Evolutionary conservation across 441 rosid genomes (phyloP).

Genomic region (Erodium texanum): DNA sequence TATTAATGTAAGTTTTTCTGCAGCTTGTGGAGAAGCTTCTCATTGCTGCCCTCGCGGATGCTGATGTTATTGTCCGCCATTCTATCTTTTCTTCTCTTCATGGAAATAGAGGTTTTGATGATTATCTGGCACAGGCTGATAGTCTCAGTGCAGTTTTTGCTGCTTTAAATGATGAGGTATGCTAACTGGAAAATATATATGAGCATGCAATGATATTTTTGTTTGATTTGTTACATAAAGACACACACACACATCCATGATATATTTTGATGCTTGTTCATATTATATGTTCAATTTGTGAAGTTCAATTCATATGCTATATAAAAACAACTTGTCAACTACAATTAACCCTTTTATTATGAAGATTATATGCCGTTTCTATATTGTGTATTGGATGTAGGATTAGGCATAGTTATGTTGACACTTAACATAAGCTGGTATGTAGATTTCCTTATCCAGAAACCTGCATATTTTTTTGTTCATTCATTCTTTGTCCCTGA

Average conservation of each 20-base stretch:
- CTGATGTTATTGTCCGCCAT: conserved; percentile 91
- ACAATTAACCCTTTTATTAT: background rate
- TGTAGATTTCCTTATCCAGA: no score
- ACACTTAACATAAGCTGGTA: background rate
- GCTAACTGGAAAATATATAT: background rate
- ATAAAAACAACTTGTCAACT: background rate
- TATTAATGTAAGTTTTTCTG: conserved; percentile 24
- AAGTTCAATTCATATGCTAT: background rate
- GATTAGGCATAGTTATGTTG: background rate
- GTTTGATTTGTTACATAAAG: background rate
- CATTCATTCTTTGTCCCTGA: background rate
- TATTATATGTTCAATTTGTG: background rate
- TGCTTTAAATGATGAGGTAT: conserved; percentile 98
- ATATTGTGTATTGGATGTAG: background rate
- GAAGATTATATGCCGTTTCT: background rate
- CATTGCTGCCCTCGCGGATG: conserved; percentile 91
- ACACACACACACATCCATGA: background rate
- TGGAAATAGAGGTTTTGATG: conserved; percentile 85
- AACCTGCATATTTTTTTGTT: background rate
- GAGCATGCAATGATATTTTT: background rate
- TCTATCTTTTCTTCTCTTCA: conserved; percentile 79
- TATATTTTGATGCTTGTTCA: background rate
- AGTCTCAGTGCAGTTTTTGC: conserved; percentile 94
- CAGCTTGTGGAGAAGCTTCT: conserved; percentile 99
- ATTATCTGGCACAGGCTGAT: conserved; percentile 93